These are phyloP conservation scores for Psilocybe sp. DNA, from an alignment of 768 basidiomycete genomes.

Conservation along the genomic window DNA sequence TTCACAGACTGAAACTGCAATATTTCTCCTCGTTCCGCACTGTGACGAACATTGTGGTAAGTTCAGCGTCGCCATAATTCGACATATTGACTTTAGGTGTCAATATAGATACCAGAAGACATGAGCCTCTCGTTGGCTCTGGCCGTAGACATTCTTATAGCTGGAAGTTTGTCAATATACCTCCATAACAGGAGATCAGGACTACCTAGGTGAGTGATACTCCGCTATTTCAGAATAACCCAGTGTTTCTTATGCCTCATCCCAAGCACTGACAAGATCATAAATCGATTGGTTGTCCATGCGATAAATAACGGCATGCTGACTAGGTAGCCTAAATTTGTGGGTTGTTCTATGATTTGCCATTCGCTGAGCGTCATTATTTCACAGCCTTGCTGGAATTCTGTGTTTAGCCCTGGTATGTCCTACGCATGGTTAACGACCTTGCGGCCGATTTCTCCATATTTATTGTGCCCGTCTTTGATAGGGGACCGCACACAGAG, in stretches of 20 bases:
- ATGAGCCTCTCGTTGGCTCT: background rate
- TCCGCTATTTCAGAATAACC: no score
- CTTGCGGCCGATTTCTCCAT: no score
- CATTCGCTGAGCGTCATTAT: no score
- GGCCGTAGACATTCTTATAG: background rate
- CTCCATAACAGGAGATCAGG: slow-evolving; percentile 1
- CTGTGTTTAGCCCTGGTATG: no score
- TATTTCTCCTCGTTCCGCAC: background rate
- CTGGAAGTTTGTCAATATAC: background rate
- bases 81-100: no score
- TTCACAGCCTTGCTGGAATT: no score
- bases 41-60: background rate
- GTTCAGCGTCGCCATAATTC: background rate
- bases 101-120: background rate
- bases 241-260: no score
- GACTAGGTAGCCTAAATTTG: background rate
- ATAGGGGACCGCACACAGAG: no score
- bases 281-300: background rate
- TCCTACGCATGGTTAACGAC: no score
- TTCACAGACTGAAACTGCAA: background rate
- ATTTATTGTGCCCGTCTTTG: no score
- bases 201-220: background rate
- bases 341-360: no score
- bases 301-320: background rate
- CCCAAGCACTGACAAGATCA: background rate